Base-by-base conservation (phyloP, 164 flowering plant species). In the Macadamia integrifolia region DNA sequence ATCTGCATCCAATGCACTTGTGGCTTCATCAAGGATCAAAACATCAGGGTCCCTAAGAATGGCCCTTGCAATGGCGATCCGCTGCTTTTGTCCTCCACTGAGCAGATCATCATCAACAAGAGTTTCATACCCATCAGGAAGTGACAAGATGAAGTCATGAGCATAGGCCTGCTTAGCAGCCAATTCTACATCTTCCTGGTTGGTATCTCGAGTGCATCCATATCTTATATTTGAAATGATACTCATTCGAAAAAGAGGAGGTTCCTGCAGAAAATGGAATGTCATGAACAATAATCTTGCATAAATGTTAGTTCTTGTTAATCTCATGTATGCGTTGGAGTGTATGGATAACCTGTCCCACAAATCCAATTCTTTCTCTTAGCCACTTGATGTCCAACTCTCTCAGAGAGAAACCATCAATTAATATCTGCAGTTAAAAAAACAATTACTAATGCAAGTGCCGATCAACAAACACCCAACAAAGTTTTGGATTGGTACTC, bases 51-150 rank as follows among this genome's bases (percentile, higher is more conserved):
- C 91, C 78, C 97, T 83, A 67, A 93, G 88, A 67, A 91, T 76
- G 42, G 97, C 96, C 60, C 97, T 84, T 32, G 98, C 97, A 78
- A 93, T 93, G 62, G 97, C 96, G 64, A 93, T 93, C 49, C 97
- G 80, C 81, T 91, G 97, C 78, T 91, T 93, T 77, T 93, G 98
- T 18, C 98, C 98, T 57, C 98, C 98, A 76, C 98, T 93, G 35
- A 93, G 93, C 75, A 93, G 82, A 80, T 87, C 96, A 83, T 91
- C 89, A 76, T 93, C 97, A 64, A 93, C 89, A 12, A 91, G 70
- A 31, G 98, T 93, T 65, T 86, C 68, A 69, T 93, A 91, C 72
- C 98, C 96, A 80, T 86, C 71, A 2, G 98, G 98, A 31, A 93
- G 87, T 11, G 93, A 68, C 49, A 69, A 72, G 65, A 93, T 89